Conservation (phyloP, 1,284 basidiomycete genomes). For the Fomitopsis pinicola region DNA sequence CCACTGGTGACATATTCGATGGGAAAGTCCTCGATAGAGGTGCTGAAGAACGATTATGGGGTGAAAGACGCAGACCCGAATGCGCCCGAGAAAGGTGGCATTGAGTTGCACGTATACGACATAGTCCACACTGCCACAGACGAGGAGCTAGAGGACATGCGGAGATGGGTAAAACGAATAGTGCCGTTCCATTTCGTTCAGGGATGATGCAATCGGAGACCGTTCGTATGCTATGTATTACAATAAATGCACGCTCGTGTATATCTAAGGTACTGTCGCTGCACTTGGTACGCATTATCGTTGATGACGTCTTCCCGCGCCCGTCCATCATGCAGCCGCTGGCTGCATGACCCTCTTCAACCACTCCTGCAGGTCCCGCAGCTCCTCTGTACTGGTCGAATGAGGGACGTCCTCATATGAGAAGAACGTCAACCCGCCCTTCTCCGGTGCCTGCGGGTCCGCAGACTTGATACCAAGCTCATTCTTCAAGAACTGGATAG, state of each 20-base stretch:
- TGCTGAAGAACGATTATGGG: conserved; percentile 47
- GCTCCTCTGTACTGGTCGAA: conserved; percentile 55
- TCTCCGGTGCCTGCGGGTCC: conserved; percentile 19
- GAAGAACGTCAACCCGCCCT: conserved; percentile 40
- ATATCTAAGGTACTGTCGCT: background rate
- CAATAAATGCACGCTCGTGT: background rate
- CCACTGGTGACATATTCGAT: conserved; percentile 58
- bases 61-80: conserved; percentile 31
- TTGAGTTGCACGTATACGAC: conserved; percentile 54
- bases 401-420: conserved; percentile 61
- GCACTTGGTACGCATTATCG: background rate
- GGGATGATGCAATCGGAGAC: background rate
- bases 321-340: background rate
- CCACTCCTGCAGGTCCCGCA: conserved; percentile 63
- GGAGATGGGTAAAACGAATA: conserved; percentile 51
- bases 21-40: conserved; percentile 48
- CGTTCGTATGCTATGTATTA: background rate
- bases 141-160: conserved; percentile 64
- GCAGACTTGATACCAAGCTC: conserved; percentile 41
- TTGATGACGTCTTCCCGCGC: background rate
- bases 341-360: conserved; percentile 39
- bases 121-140: conserved; percentile 56
- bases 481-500: conserved; percentile 49
- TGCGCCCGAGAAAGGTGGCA: conserved; percentile 20
- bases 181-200: conserved; percentile 13